Evolutionary conservation across 768 basidiomycete species (phyloP), one percentile per base, ranked within the genome.

Genomic region (Asterophora lycoperdoides): DNA sequence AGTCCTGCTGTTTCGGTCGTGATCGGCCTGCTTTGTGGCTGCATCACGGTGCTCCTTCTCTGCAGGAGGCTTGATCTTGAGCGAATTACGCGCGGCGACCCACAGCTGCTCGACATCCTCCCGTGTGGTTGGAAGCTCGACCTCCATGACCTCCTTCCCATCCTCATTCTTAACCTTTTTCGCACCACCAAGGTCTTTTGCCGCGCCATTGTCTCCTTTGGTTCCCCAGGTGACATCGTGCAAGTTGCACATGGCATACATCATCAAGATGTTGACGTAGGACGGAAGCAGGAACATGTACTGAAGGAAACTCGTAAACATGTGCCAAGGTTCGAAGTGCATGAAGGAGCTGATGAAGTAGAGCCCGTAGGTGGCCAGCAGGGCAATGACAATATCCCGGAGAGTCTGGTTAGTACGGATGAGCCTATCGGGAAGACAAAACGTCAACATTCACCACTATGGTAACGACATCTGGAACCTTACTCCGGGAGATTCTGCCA

Each of bases 251-350:
- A 94, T 92, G 26, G 91, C 90, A 62, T 94, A 94, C 78, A 91
- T 94, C 81, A 93, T 91, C 61, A 91, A 68, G 56, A 91, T 91
- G 70, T 91, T 91, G 61, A 91, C 72, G 55, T 75, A 75, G 44
- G 73, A 75, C 18, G 92, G 92, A 33, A 93, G 75, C 56, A 93
- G 78, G 76, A 96, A 89, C 76, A 96, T 77, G 68, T 95, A 98
- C 65, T 94, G 89, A 40, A 83, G 60, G 75, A 94, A 93, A 48
- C 84, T 90, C 10, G 94, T 95, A 68, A 97, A 79, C 81, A 97
- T 88, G 76, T 97, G 94, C 92, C 93, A 95, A 0, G 93, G 94
- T 64, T 98, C 94, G 32, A 92, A 68, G 58, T 94, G 90, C 70
- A 98, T 82, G 65, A 95, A 69, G 7, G 88, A 91, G 51, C 85